phyloP scores from a whole-genome alignment of 345 rosid species.

The Ricinus communis region DNA sequence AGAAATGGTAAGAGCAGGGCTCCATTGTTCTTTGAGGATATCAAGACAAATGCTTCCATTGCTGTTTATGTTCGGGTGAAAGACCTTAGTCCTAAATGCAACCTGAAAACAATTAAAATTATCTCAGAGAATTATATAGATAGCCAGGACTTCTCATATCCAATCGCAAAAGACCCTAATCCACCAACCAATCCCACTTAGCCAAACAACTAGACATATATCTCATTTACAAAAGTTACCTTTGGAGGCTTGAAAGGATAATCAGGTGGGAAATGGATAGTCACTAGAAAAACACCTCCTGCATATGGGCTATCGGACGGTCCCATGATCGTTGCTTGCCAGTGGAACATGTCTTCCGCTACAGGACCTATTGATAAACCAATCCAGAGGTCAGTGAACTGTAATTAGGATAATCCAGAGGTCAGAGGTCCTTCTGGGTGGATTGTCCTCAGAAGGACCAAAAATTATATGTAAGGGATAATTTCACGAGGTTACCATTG shows the following conservation, averaged over 20 bases:
- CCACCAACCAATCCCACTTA: neutral
- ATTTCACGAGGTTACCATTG: too few species aligned
- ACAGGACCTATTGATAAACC: conserved; percentile 17
- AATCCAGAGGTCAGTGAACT: neutral
- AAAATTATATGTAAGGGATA: too few species aligned
- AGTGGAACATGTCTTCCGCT: conserved; percentile 25
- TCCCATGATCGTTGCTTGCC: conserved; percentile 26
- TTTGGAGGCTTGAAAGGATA: conserved; percentile 26
- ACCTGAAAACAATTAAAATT: conserved; percentile 20
- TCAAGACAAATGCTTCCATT: conserved; percentile 51
- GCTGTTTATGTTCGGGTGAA: conserved; percentile 46
- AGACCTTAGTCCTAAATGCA: conserved; percentile 45
- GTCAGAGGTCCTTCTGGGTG: neutral
- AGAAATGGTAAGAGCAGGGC: conserved; percentile 51
- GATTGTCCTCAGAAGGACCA: neutral
- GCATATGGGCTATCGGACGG: conserved; percentile 24
- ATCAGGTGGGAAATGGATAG: conserved; percentile 19
- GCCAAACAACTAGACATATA: neutral
- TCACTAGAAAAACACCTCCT: conserved; percentile 22
- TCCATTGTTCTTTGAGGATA: conserved; percentile 52
- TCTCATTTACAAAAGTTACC: conserved; percentile 5
- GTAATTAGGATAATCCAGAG: neutral
- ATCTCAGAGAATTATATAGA: neutral
- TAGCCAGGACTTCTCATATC: neutral
- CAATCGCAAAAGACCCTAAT: neutral